Conservation (phyloP, 139 green algal species). For the Micractinium conductrix region DNA sequence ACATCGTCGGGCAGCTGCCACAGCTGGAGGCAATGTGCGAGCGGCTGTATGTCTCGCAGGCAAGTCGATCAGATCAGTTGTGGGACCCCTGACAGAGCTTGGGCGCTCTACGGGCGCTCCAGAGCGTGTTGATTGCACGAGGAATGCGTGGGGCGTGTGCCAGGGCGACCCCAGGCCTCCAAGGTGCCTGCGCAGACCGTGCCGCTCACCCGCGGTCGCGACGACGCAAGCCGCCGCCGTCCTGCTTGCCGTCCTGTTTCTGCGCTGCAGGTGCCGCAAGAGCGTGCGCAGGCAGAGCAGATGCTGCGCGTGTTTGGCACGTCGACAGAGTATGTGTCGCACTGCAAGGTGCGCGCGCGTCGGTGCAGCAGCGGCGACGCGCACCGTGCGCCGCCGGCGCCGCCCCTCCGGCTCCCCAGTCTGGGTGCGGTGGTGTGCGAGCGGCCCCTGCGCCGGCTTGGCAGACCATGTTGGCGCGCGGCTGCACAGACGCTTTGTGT, state of each 20-base stretch:
- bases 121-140: too few relatives aligned
- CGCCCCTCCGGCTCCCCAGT: too few relatives aligned
- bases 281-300: slow-evolving; percentile 87
- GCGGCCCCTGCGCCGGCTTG: too few relatives aligned
- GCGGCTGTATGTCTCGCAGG: slow-evolving; percentile 88
- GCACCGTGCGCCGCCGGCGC: too few relatives aligned
- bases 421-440: too few relatives aligned
- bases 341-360: slow-evolving; percentile 79
- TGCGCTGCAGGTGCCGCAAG: slow-evolving; percentile 72
- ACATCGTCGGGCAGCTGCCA: slow-evolving; percentile 69
- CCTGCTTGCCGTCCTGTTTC: not conserved
- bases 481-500: too few relatives aligned
- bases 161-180: not conserved
- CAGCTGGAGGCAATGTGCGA: slow-evolving; percentile 92
- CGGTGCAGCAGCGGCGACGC: too few relatives aligned
- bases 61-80: slow-evolving; percentile 18
- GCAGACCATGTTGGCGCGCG: too few relatives aligned
- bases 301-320: slow-evolving; percentile 82
- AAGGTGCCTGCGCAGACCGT: not conserved
- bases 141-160: too few relatives aligned
- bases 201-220: not conserved
- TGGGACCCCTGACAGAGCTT: too few relatives aligned
- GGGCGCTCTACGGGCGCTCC: not conserved
- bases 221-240: not conserved
- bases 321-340: slow-evolving; percentile 90